Evolutionary conservation across 768 basidiomycete species (phyloP).

Genomic region (Boletus edulis): DNA sequence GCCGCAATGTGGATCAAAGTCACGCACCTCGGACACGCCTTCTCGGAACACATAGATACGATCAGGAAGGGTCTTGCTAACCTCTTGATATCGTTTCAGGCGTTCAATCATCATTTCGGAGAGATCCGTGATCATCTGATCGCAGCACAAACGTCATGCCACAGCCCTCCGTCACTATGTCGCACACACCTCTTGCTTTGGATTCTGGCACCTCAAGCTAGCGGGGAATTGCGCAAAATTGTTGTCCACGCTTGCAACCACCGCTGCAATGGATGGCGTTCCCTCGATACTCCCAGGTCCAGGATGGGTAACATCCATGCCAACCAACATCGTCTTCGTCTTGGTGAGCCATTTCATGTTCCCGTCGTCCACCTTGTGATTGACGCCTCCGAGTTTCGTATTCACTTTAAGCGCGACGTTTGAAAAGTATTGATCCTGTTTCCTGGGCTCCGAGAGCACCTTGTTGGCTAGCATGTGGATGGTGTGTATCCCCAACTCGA

Average conservation of each 20-base stretch:
- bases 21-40: conserved; percentile 73
- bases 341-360: conserved; percentile 65
- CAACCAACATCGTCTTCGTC: conserved; percentile 77
- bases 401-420: conserved; percentile 83
- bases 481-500: conserved; percentile 71
- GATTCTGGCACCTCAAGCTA: conserved; percentile 62
- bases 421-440: conserved; percentile 79
- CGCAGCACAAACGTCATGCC: not conserved
- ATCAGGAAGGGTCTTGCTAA: conserved; percentile 58
- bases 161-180: no score
- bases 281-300: conserved; percentile 64
- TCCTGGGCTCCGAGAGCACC: conserved; percentile 49
- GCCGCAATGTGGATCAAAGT: not conserved
- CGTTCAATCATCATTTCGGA: conserved; percentile 70
- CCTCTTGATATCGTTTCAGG: conserved; percentile 52
- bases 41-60: conserved; percentile 75
- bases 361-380: conserved; percentile 63
- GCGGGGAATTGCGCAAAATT: conserved; percentile 77
- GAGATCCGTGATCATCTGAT: conserved; percentile 71
- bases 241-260: conserved; percentile 73
- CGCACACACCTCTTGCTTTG: conserved; percentile 25
- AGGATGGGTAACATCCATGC: conserved; percentile 84
- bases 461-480: conserved; percentile 69
- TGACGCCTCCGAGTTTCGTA: conserved; percentile 78
- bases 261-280: conserved; percentile 80